phyloP scores from a whole-genome alignment of 2,329 filamentous ascomycete genomes.

The Fusarium liriodendri region DNA sequence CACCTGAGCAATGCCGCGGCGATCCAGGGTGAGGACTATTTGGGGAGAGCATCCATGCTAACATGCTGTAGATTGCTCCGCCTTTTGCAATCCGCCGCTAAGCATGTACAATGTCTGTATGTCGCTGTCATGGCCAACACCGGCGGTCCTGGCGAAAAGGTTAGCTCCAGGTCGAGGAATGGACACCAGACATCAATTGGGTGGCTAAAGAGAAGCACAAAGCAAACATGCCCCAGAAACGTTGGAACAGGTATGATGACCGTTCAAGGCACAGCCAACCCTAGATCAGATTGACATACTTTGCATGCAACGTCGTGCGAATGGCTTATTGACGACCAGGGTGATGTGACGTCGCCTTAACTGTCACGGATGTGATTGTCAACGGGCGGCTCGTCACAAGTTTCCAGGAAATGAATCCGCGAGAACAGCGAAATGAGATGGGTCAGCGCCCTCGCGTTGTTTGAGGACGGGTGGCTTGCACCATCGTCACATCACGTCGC shows the following conservation, averaged over 20 bases:
- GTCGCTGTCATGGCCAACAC: background rate
- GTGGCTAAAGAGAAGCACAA: slow-evolving; percentile 3
- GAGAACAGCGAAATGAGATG: slow-evolving; percentile 42
- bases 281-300: slow-evolving; percentile 11
- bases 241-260: slow-evolving; percentile 16
- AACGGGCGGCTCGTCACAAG: slow-evolving; percentile 26
- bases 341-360: slow-evolving; percentile 36
- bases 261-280: slow-evolving; percentile 4
- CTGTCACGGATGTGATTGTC: slow-evolving; percentile 16
- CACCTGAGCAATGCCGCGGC: slow-evolving; percentile 39
- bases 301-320: slow-evolving; percentile 21
- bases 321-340: slow-evolving; percentile 23
- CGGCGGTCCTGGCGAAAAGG: background rate
- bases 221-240: slow-evolving; percentile 19
- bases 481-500: slow-evolving; percentile 35
- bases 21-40: slow-evolving; percentile 10
- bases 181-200: background rate
- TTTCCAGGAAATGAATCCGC: slow-evolving; percentile 42
- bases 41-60: background rate
- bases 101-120: background rate
- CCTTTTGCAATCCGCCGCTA: background rate
- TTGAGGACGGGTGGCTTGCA: slow-evolving; percentile 32
- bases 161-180: background rate
- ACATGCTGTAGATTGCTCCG: background rate
- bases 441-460: slow-evolving; percentile 17